Conservation (phyloP, 495 filamentous ascomycete species). For the Astrothelium macrocarpum region DNA sequence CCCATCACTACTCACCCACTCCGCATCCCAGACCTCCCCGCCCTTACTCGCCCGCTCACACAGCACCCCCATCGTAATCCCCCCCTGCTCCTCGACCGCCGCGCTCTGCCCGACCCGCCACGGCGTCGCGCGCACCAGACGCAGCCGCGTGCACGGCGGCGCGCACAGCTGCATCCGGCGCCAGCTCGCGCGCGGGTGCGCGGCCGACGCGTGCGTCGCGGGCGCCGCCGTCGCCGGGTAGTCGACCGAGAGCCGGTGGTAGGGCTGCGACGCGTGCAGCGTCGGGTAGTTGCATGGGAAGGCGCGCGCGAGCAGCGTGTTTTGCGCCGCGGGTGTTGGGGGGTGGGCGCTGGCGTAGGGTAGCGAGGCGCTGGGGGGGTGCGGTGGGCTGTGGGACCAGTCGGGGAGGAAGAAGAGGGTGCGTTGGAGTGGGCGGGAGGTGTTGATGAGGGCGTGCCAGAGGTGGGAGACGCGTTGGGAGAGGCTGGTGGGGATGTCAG, state of each 20-base stretch:
- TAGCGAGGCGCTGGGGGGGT: slow-evolving; percentile 5
- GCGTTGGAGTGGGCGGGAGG: slow-evolving; percentile 15
- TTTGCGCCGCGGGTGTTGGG: slow-evolving; percentile 14
- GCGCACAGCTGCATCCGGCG: slow-evolving; percentile 21
- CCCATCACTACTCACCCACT: slow-evolving; percentile 15
- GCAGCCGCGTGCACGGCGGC: slow-evolving; percentile 19
- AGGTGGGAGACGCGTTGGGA: slow-evolving; percentile 25
- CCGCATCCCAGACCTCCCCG: slow-evolving; percentile 12
- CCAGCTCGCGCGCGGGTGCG: slow-evolving; percentile 19
- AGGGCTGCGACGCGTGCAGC: slow-evolving; percentile 12
- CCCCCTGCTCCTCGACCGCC: slow-evolving; percentile 12
- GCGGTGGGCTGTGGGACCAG: slow-evolving; percentile 12
- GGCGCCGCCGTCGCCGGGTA: slow-evolving; percentile 11
- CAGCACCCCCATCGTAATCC: slow-evolving; percentile 20
- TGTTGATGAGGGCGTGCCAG: slow-evolving; percentile 26
- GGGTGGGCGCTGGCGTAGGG: background rate
- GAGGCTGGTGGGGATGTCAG: slow-evolving; percentile 18
- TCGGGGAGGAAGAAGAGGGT: slow-evolving; percentile 22
- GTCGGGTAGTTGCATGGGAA: slow-evolving; percentile 20
- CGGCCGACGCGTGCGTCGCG: slow-evolving; percentile 3
- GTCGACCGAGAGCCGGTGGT: background rate
- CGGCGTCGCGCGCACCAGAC: slow-evolving; percentile 14
- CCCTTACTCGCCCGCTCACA: background rate
- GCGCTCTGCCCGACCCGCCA: slow-evolving; percentile 11
- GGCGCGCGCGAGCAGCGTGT: slow-evolving; percentile 18